Percentiles rank a stretch among this genome's conserved stretches.
phyloP scores from a whole-genome alignment of 2,329 filamentous ascomycete species.

The Knufia fluminis region DNA sequence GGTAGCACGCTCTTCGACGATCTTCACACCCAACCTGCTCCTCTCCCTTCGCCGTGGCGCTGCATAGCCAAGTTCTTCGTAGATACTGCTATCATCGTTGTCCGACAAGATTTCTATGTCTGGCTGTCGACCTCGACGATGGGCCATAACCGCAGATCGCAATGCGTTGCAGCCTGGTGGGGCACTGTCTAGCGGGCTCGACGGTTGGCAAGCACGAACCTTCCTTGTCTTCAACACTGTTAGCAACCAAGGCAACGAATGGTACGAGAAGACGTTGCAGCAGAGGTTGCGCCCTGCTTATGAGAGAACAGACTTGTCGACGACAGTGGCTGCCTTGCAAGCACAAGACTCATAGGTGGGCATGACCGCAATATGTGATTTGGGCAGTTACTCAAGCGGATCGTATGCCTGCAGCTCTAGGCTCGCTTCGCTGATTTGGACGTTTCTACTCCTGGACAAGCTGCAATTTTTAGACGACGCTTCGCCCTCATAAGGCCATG shows the following conservation, averaged over 20 bases:
- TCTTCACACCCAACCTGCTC: conserved; percentile 16
- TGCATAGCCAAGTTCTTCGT: not conserved
- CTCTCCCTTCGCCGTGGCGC: conserved; percentile 6
- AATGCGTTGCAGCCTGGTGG: not conserved
- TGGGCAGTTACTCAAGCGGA: not conserved
- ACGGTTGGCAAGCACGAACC: not conserved
- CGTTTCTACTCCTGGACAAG: not conserved
- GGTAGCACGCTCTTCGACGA: not conserved
- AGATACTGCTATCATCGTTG: conserved; percentile 1
- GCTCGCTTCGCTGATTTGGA: not conserved
- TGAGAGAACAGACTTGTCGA: not conserved
- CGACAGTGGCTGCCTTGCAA: not conserved
- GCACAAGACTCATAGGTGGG: not conserved
- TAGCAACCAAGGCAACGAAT: not conserved
- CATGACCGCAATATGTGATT: not conserved
- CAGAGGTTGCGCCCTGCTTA: conserved; percentile 7
- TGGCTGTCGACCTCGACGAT: not conserved
- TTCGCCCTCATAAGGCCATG: not conserved
- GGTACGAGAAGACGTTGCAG: not conserved
- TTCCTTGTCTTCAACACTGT: not conserved
- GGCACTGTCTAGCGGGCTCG: not conserved
- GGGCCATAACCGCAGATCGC: not conserved
- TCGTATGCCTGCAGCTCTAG: not conserved
- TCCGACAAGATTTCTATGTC: not conserved
- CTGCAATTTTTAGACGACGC: not conserved